phyloP scores from a whole-genome alignment of 352 stramenopile species.

The Phytophthora litchii region DNA sequence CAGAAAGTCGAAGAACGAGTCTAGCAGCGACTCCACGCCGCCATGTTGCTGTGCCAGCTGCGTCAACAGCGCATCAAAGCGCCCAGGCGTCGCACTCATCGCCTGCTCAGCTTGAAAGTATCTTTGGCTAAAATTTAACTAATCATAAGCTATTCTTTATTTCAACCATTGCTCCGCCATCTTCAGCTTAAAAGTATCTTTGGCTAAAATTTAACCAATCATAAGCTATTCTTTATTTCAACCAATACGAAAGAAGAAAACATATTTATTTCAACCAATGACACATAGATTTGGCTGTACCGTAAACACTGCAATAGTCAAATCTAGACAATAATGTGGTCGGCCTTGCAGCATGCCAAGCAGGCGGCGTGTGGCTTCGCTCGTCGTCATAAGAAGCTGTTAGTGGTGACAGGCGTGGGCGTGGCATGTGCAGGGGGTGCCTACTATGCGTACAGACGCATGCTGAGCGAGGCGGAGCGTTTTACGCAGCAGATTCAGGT shows the following conservation, averaged over 20 bases:
- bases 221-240: constrained; percentile 11
- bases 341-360: constrained; percentile 60
- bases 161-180: constrained; percentile 3
- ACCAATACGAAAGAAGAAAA: constrained; percentile 5
- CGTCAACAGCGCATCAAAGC: constrained; percentile 89
- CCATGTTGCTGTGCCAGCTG: constrained; percentile 94
- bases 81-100: constrained; percentile 40
- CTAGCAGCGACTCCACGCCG: constrained; percentile 96
- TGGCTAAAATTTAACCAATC: constrained; percentile 5
- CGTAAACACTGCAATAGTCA: constrained; percentile 1
- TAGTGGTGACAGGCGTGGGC: constrained; percentile 57
- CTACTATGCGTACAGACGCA: constrained; percentile 72
- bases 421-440: constrained; percentile 56
- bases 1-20: constrained; percentile 98
- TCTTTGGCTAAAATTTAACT: constrained; percentile 8
- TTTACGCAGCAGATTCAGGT: constrained; percentile 71
- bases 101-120: constrained; percentile 6
- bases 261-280: constrained; percentile 13
- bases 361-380: constrained; percentile 63
- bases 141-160: no score
- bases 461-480: constrained; percentile 70
- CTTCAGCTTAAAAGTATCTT: constrained; percentile 4
- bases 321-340: constrained; percentile 58
- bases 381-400: constrained; percentile 67
- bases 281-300: not conserved